A percentile compares a stretch with the other conserved stretches of the same genome.
These are phyloP conservation scores for Mycocentrospora acerina DNA, from an alignment of 2,329 filamentous ascomycete species.

Conservation along the genomic window DNA sequence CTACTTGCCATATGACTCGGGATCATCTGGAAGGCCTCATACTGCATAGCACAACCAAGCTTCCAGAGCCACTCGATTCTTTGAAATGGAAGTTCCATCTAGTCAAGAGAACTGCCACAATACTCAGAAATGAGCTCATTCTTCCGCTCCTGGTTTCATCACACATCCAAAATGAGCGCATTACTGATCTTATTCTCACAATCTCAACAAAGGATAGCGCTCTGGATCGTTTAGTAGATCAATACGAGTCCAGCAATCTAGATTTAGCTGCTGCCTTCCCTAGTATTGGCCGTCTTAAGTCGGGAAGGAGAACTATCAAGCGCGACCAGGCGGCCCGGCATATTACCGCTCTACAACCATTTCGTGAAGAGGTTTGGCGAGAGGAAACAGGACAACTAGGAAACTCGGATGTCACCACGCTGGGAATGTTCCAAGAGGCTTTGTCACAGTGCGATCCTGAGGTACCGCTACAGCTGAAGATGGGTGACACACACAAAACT, in stretches of 20 bases:
- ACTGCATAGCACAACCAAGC: conserved; percentile 59
- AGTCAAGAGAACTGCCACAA: conserved; percentile 41
- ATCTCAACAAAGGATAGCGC: conserved; percentile 61
- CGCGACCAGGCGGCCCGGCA: conserved; percentile 55
- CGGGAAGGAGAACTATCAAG: conserved; percentile 47
- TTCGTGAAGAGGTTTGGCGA: conserved; percentile 53
- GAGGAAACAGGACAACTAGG: conserved; percentile 26
- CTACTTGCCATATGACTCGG: conserved; percentile 37
- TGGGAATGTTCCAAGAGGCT: conserved; percentile 38
- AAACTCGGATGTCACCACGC: conserved; percentile 25
- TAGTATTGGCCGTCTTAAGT: conserved; percentile 50
- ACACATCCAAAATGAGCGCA: conserved; percentile 49
- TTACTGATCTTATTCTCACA: conserved; percentile 51
- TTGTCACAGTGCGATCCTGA: conserved; percentile 27
- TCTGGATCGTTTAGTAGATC: conserved; percentile 60
- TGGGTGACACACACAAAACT: conserved; percentile 8
- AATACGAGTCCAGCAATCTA: conserved; percentile 57
- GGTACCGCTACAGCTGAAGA: conserved; percentile 27
- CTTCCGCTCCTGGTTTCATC: conserved; percentile 55
- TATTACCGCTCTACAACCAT: conserved; percentile 57
- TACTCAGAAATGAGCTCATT: conserved; percentile 53
- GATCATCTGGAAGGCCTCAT: conserved; percentile 41
- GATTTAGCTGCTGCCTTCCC: conserved; percentile 61
- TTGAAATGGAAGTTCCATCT: conserved; percentile 68
- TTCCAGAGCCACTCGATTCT: conserved; percentile 64